Evolutionary conservation across 805 yeast genomes (phyloP), one percentile per base, ranked within the genome.

Genomic region (Tetrapisispora taiwanensis): DNA sequence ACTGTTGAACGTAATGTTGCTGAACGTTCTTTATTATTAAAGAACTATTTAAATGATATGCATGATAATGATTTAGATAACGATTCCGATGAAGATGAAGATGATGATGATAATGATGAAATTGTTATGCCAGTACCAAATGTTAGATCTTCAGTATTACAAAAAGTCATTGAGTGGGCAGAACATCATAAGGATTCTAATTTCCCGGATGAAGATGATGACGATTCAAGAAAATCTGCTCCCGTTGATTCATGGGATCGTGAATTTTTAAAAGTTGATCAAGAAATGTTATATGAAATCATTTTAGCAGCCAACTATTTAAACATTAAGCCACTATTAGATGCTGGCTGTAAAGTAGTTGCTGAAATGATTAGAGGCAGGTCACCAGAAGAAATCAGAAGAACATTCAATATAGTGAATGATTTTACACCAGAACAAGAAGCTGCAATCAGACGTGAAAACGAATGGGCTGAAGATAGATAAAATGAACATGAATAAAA

Each of bases 201-300:
- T 17, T 81, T 81, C 65, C 84, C 85, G 17, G 87, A 80, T 49
- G 89, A 81, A 43, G 86, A 78, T 46, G 95, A 86, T 50, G 89
- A 83, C 43, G 95, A 86, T 53, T 76, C 85, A 20, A 79, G 84
- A 62, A 85, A 84, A 60, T 74, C 90, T n/a, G 87, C 88, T 2
- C 96, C 95, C 3, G 87, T 90, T 42, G 90, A 84, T 49, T 88
- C 88, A 39, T 90, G 97, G 97, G 97, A 90, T 67, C 84, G 85
- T 63, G 86, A 84, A 63, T 90, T 89, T 63, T 74, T 90, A 55
- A 84, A 85, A 59, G 96, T 90, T 32, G 97, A 90, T 66, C 97
- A 83, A 59, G 90, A 83, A 54, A 83, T 83, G 89, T 71, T 83
- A 46, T 83, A 83, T 52, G 92, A 82, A 56, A 83, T 83, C 56